Conservation (phyloP, 176 grass and related monocot genomes). For the Oryza australiensis region DNA sequence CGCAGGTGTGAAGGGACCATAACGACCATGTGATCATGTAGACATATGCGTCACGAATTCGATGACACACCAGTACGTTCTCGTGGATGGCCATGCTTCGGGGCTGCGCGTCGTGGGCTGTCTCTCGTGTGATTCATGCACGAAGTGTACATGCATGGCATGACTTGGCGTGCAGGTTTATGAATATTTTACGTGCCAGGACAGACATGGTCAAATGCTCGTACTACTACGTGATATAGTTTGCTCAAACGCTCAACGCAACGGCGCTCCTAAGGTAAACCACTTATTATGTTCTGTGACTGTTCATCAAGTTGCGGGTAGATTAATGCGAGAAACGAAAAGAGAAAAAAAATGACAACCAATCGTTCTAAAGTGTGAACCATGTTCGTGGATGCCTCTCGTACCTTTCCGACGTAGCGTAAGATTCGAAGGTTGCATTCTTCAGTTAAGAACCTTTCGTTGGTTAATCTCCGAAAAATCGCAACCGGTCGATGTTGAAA, state of each 20-base stretch:
- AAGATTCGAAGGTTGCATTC: slow-evolving; percentile 43
- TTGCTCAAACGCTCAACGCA: slow-evolving; percentile 1
- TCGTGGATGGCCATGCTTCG: background rate
- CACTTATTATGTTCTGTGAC: slow-evolving; percentile 1
- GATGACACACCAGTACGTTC: background rate
- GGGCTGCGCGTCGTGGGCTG: background rate
- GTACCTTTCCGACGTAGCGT: slow-evolving; percentile 21
- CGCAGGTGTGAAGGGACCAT: background rate
- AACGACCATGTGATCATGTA: background rate
- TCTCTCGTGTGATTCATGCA: background rate
- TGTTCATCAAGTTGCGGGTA: slow-evolving; percentile 25
- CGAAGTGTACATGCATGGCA: background rate
- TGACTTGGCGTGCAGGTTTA: background rate
- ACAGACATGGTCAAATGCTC: background rate
- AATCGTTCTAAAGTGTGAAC: slow-evolving; percentile 29
- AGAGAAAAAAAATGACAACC: background rate
- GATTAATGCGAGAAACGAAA: slow-evolving; percentile 5
- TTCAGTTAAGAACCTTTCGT: slow-evolving; percentile 16
- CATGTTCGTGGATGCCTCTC: slow-evolving; percentile 33
- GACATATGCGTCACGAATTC: background rate
- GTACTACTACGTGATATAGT: background rate
- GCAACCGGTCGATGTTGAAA: background rate
- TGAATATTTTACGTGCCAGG: background rate
- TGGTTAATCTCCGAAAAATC: background rate
- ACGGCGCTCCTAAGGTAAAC: background rate